Evolutionary conservation across 83 land plant species (phyloP).

Genomic region (Picea abies): DNA sequence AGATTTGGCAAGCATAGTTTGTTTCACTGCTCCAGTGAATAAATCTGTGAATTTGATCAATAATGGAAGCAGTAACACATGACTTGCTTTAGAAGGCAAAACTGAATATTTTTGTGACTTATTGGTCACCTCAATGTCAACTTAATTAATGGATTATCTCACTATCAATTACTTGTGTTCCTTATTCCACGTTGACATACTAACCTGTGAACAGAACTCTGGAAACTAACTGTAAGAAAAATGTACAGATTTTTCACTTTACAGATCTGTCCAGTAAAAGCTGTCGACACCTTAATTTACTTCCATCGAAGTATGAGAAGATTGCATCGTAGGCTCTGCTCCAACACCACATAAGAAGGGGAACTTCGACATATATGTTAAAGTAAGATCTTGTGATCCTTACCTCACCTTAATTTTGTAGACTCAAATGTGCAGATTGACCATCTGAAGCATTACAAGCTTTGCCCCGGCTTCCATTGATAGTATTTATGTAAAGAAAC

Average conservation of each 20-base stretch:
- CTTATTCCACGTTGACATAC: background rate
- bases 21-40: conserved; percentile 5
- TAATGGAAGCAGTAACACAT: background rate
- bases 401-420: background rate
- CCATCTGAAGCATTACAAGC: background rate
- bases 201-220: background rate
- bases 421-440: background rate
- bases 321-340: conserved; percentile 6
- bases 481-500: background rate
- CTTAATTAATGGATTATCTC: background rate
- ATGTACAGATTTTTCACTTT: background rate
- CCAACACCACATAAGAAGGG: background rate
- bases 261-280: background rate
- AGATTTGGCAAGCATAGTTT: background rate
- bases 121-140: background rate
- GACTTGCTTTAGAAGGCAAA: background rate
- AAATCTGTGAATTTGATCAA: background rate
- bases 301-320: conserved; percentile 3
- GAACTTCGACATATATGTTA: background rate
- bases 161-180: background rate
- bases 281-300: background rate
- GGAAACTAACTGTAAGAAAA: background rate
- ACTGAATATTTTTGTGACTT: background rate
- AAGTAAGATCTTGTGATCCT: background rate
- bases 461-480: background rate